These are phyloP conservation scores for Auriscalpium vulgare DNA, from an alignment of 768 basidiomycete species.

Conservation along the genomic window DNA sequence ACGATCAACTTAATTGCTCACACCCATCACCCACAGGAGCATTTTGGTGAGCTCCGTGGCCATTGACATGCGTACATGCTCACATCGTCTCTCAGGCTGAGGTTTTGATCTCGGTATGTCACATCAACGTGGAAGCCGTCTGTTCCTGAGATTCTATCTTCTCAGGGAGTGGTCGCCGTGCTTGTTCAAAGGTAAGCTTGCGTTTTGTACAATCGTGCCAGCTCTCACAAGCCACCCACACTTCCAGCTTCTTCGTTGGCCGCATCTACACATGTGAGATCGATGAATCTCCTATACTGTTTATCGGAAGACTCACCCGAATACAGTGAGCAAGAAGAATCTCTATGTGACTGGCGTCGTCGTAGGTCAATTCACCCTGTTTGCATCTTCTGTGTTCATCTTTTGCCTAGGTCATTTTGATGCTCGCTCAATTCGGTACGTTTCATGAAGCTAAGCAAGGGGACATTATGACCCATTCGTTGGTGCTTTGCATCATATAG, in stretches of 20 bases:
- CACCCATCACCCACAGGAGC: constrained; percentile 30
- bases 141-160: neutral
- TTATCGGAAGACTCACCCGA: neutral
- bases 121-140: neutral
- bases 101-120: constrained; percentile 46
- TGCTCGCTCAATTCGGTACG: constrained; percentile 47
- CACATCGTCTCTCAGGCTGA: constrained; percentile 33
- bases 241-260: constrained; percentile 10
- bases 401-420: constrained; percentile 29
- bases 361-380: constrained; percentile 24
- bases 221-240: constrained; percentile 25
- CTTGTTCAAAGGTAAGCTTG: constrained; percentile 48
- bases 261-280: constrained; percentile 17
- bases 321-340: constrained; percentile 43
- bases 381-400: neutral
- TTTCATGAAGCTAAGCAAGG: neutral
- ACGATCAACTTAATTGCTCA: neutral
- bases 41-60: constrained; percentile 25
- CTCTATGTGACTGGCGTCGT: constrained; percentile 32
- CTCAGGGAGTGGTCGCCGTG: constrained; percentile 43
- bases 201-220: constrained; percentile 29
- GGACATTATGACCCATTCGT: too few species aligned
- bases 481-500: too few species aligned
- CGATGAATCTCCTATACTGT: neutral
- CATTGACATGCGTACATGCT: neutral